Evolutionary conservation across 2,329 filamentous ascomycete species (phyloP).

Genomic region (Harringtonia lauricola): DNA sequence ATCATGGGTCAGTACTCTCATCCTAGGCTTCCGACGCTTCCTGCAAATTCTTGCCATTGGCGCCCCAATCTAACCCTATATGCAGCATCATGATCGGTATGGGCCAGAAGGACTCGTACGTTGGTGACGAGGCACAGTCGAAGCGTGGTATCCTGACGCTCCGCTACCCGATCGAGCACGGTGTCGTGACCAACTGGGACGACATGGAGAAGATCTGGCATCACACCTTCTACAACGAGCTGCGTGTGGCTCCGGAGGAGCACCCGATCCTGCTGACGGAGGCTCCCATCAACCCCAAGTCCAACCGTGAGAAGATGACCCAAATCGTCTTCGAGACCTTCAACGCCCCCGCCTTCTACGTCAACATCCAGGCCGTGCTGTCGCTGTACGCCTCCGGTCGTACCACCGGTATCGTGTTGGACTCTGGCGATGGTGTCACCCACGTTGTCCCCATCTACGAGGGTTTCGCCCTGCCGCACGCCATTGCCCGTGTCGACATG

Average conservation of each 20-base stretch:
- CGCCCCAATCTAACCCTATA: slow-evolving; percentile 20
- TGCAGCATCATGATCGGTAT: slow-evolving; percentile 99
- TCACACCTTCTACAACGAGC: slow-evolving; percentile 99
- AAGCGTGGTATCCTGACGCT: slow-evolving; percentile 99
- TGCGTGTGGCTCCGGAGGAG: slow-evolving; percentile 99
- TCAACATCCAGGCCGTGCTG: slow-evolving; percentile 98
- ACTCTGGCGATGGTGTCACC: slow-evolving; percentile 99
- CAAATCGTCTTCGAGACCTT: slow-evolving; percentile 99
- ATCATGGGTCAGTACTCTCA: slow-evolving; percentile 78
- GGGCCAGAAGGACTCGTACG: slow-evolving; percentile 99
- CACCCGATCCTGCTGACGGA: slow-evolving; percentile 98
- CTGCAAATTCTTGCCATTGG: slow-evolving; percentile 4
- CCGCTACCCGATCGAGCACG: slow-evolving; percentile 99
- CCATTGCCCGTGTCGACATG: slow-evolving; percentile 99
- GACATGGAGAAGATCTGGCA: slow-evolving; percentile 99
- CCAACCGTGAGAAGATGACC: slow-evolving; percentile 99
- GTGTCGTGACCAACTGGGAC: slow-evolving; percentile 99
- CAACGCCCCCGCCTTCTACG: slow-evolving; percentile 99
- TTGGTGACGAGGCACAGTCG: slow-evolving; percentile 99
- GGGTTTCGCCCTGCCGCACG: slow-evolving; percentile 99
- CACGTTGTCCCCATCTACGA: slow-evolving; percentile 99
- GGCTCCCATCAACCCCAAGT: slow-evolving; percentile 99
- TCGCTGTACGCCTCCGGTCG: slow-evolving; percentile 99
- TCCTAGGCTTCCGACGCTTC: background rate
- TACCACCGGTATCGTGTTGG: slow-evolving; percentile 99